Evolutionary conservation across 2,329 filamentous ascomycete species (phyloP).

Genomic region (Diaporthe ampelina): DNA sequence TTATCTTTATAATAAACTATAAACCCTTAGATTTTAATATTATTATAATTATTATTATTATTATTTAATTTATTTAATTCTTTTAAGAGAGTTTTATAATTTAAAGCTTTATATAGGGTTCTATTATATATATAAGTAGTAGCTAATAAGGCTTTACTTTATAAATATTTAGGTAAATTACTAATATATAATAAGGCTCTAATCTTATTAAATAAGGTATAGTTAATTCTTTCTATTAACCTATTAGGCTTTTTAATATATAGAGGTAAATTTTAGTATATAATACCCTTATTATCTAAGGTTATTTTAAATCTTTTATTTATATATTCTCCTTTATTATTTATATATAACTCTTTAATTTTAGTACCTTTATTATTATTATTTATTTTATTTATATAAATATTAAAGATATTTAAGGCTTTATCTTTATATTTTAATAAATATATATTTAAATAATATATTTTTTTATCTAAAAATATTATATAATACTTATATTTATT

Average conservation of each 20-base stretch:
- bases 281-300: background rate
- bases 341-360: slow-evolving; percentile 21
- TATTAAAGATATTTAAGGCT: slow-evolving; percentile 20
- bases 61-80: too few species aligned
- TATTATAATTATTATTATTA: too few species aligned
- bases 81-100: too few species aligned
- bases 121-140: too few species aligned
- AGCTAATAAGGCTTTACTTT: too few species aligned
- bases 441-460: background rate
- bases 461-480: slow-evolving; percentile 27
- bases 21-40: too few species aligned
- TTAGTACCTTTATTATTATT: slow-evolving; percentile 29
- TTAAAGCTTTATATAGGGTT: too few species aligned
- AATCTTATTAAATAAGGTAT: slow-evolving; percentile 21
- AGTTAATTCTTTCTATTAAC: too few species aligned
- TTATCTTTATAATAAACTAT: too few species aligned
- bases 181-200: slow-evolving; percentile 6
- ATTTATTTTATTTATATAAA: background rate
- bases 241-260: too few species aligned
- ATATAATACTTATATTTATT: slow-evolving; percentile 13
- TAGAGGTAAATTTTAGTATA: too few species aligned
- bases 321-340: slow-evolving; percentile 30
- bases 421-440: slow-evolving; percentile 15
- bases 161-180: slow-evolving; percentile 2
- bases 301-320: slow-evolving; percentile 17